Base-by-base conservation (phyloP, 768 basidiomycete species). In the Pisolithus orientalis region DNA sequence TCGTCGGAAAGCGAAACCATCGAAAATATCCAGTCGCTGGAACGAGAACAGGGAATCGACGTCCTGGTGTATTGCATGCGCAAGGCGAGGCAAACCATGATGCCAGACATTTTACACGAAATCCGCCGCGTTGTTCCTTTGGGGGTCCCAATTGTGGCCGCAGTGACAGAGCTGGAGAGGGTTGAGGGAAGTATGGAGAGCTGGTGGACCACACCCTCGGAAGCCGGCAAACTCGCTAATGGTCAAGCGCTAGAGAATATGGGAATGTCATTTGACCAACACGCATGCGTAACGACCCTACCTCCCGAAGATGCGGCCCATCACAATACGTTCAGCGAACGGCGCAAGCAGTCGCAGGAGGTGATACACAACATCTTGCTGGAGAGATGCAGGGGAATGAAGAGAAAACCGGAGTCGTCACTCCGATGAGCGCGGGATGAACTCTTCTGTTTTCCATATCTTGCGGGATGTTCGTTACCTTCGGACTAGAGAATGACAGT, bases 241-340 rank as follows among this genome's bases (percentile, higher is more conserved):
- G 52, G 64, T 44, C 38, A 40, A n/a, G 44, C 31, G 1, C 69
- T 72, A 46, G 58, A 53, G 27, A 31, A 37, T 4, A 52, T 62
- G 28, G 56, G 55, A 6, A 71, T 73, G 54, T n/a, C 44, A 10
- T 68, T 68, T 2, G 47, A 59, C 8, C 66, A 62, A 6, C 61
- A 66, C 42, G 76, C 72, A 1, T 77, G 76, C 58, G 65, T 76
- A 58, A 75, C 74, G 32, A 70, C 72, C 24, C 50, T 67, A 44
- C 65, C 65, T 21, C 53, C 60, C 2, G 65, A 65, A 51, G 65
- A 65, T 44, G 65, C 65, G 28, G 63, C 61, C 52, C 65, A 65
- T 56, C 67, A 65, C 54, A 63, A 65, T 57, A 63, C 62, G 21
- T 61, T 70, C 55, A 64, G 68, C 57, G 64, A 59, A 44, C 61